phyloP scores from a whole-genome alignment of 2,329 filamentous ascomycete genomes.

The Fusarium chlamydosporum region DNA sequence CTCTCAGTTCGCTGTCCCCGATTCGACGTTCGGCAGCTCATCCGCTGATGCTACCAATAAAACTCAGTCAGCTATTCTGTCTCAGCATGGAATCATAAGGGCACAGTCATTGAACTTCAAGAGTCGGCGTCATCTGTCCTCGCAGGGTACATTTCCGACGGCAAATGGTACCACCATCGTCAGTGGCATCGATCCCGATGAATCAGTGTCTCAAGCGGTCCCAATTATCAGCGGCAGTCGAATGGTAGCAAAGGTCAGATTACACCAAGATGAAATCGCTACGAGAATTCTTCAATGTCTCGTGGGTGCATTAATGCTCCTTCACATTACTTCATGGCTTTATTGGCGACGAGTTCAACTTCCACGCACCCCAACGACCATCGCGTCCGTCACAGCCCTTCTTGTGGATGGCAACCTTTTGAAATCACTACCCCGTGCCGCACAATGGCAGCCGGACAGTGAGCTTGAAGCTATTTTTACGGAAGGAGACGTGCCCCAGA shows the following conservation, averaged over 20 bases:
- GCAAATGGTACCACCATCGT: constrained; percentile 40
- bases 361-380: constrained; percentile 53
- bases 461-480: constrained; percentile 40
- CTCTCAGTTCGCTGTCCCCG: constrained; percentile 54
- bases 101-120: constrained; percentile 54
- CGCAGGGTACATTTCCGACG: constrained; percentile 40
- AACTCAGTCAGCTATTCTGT: constrained; percentile 54
- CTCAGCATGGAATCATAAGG: constrained; percentile 57
- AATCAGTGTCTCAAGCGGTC: constrained; percentile 46
- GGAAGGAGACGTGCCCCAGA: constrained; percentile 26
- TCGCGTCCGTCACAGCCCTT: constrained; percentile 57
- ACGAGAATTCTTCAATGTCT: constrained; percentile 56
- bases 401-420: constrained; percentile 58
- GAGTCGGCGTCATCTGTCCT: constrained; percentile 45
- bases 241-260: constrained; percentile 36
- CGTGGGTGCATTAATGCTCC: constrained; percentile 49
- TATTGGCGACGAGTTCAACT: constrained; percentile 48
- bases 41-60: constrained; percentile 28
- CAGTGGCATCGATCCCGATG: constrained; percentile 44
- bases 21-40: constrained; percentile 43
- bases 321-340: constrained; percentile 51
- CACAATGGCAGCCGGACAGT: constrained; percentile 46
- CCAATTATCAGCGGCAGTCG: constrained; percentile 42
- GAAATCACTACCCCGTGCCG: constrained; percentile 42
- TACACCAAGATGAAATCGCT: constrained; percentile 52